Evolutionary conservation across 2,329 filamentous ascomycete genomes (phyloP).

Genomic region (Penicillium sp.): DNA sequence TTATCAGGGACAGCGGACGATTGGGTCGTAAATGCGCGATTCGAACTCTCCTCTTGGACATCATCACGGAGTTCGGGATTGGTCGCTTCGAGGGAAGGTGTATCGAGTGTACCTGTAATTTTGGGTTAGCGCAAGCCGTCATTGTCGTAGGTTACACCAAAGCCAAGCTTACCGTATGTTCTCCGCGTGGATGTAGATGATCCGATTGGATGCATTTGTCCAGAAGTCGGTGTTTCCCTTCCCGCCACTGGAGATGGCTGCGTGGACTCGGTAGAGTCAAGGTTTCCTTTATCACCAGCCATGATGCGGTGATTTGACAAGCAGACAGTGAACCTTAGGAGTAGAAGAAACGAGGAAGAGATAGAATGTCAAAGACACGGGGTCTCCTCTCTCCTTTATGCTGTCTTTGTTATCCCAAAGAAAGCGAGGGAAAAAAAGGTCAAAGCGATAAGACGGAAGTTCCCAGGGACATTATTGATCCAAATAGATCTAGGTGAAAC

Average conservation of each 20-base stretch:
- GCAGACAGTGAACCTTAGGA: not conserved
- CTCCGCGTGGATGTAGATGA: conserved; percentile 21
- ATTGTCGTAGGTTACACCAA: conserved; percentile 18
- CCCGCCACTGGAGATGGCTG: conserved; percentile 4
- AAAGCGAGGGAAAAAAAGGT: conserved; percentile 2
- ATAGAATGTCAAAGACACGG: not conserved
- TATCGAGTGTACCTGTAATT: conserved; percentile 32
- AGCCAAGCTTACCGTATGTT: conserved; percentile 30
- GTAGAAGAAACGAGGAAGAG: not conserved
- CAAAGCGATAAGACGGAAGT: not conserved
- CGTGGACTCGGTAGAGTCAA: conserved; percentile 11
- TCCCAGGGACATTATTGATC: conserved; percentile 15
- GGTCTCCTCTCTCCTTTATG: not conserved
- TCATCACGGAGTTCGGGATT: conserved; percentile 30
- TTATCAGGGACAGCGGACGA: conserved; percentile 48
- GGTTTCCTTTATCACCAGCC: conserved; percentile 18
- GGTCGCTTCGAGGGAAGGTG: conserved; percentile 19
- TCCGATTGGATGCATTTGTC: conserved; percentile 9
- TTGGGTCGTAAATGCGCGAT: conserved; percentile 38
- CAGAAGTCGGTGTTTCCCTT: conserved; percentile 1
- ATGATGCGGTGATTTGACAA: conserved; percentile 8
- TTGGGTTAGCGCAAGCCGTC: not conserved
- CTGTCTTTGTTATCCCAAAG: conserved; percentile 4
- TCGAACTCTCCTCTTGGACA: conserved; percentile 29
- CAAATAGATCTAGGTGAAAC: conserved; percentile 7